phyloP scores from a whole-genome alignment of 1,139 yeast genomes.

The Meyerozyma smithsonii region DNA sequence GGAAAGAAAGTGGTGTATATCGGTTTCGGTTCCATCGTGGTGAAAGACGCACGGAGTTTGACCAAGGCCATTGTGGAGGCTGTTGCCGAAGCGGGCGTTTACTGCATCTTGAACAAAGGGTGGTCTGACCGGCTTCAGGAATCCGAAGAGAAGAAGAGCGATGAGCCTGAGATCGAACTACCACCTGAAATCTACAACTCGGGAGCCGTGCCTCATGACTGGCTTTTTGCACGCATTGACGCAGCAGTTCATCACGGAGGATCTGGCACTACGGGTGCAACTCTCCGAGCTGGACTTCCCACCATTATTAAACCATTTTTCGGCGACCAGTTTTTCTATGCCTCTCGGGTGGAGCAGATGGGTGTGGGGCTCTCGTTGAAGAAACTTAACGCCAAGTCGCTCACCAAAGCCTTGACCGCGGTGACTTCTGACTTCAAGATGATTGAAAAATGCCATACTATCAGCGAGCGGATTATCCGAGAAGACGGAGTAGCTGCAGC shows the following conservation, averaged over 20 bases:
- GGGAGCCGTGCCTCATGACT: slow-evolving; percentile 84
- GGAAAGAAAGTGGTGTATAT: slow-evolving; percentile 75
- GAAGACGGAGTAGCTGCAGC: slow-evolving; percentile 84
- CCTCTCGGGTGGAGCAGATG: slow-evolving; percentile 77
- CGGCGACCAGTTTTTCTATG: slow-evolving; percentile 94
- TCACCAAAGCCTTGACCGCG: slow-evolving; percentile 63
- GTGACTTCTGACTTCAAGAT: slow-evolving; percentile 66
- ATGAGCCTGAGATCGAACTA: slow-evolving; percentile 48
- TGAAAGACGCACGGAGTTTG: slow-evolving; percentile 70
- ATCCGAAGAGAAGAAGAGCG: slow-evolving; percentile 20
- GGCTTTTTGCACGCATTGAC: slow-evolving; percentile 85
- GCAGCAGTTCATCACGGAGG: slow-evolving; percentile 99
- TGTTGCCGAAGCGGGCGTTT: slow-evolving; percentile 70
- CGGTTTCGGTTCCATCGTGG: slow-evolving; percentile 96
- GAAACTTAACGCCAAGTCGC: slow-evolving; percentile 58
- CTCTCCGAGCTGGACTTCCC: slow-evolving; percentile 80
- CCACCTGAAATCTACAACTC: slow-evolving; percentile 67
- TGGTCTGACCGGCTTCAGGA: slow-evolving; percentile 76
- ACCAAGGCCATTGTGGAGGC: slow-evolving; percentile 78
- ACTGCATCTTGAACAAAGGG: slow-evolving; percentile 87
- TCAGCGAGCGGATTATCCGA: slow-evolving; percentile 56
- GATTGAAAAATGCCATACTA: slow-evolving; percentile 55
- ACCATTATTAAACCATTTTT: slow-evolving; percentile 90
- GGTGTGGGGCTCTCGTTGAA: slow-evolving; percentile 79
- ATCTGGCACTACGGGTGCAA: slow-evolving; percentile 94